Base-by-base conservation (phyloP, 148 eudicot genomes). In the Simmondsia chinensis region DNA sequence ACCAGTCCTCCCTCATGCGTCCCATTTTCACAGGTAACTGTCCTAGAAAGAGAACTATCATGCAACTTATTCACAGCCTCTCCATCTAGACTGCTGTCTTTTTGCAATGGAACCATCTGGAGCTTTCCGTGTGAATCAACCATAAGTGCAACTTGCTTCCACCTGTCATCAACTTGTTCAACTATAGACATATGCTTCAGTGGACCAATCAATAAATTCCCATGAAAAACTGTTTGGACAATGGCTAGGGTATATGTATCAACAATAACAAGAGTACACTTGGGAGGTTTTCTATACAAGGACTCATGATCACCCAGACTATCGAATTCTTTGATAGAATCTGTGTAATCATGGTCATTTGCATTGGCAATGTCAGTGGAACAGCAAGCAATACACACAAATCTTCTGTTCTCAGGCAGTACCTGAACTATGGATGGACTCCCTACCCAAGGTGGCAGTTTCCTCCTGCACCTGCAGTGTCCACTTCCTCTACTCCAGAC, bases 401-500 rank as follows among this genome's bases (percentile, higher is more conserved):
- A 82, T 86, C 99, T 79, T 16, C 46, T 68, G 60, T 86, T 86
- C 57, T 69, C 52, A 15, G 99, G 99, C 50, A 93, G 48, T 34
- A 68, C 13, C 59, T 48, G 79, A 38, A 77, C 39, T 57, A 73
- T 66, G 31, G 66, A 72, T 49, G 99, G 96, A 48, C 61, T 77
- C 31, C 99, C 99, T 6, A 73, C 77, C 99, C 96, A 93, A 46
- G 99, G 84, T 40, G 96, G 99, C 74, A 93, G 41, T 66, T 79
- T 93, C 64, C 94, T 82, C 54, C 82, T 79, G 18, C 96, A 73
- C 59, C 82, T 86, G 53, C 99, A 93, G 44, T 82, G 94, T 43
- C 96, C 94, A 71, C 81, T 86, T 31, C 73, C 69, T 66, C 94
- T 75, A 65, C 83, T 82, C 99, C 99, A 93, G 40, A 93, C 68